Evolutionary conservation across 2,329 filamentous ascomycete genomes (phyloP).

Genomic region (Clathrospora elynae): DNA sequence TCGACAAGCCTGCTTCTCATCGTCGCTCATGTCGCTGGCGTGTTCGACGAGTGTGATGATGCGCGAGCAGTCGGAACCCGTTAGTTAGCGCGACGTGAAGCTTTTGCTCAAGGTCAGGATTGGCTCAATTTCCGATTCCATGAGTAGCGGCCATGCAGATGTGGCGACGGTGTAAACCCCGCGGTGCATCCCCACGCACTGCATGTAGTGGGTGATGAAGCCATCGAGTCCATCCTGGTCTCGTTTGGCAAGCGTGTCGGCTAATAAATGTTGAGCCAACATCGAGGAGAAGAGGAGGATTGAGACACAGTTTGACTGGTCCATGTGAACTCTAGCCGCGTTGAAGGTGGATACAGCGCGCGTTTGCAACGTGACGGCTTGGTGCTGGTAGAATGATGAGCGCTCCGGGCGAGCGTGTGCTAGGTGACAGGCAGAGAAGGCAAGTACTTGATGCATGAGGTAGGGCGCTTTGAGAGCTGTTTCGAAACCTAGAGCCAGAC

Average conservation of each 20-base stretch:
- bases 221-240: conserved; percentile 21
- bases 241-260: conserved; percentile 40
- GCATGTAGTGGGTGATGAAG: conserved; percentile 40
- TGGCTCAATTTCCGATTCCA: conserved; percentile 33
- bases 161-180: conserved; percentile 25
- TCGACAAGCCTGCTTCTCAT: conserved; percentile 32
- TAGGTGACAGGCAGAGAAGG: conserved; percentile 47
- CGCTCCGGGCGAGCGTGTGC: conserved; percentile 33
- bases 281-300: conserved; percentile 45
- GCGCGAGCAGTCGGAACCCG: conserved; percentile 29
- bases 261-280: conserved; percentile 45
- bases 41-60: conserved; percentile 27
- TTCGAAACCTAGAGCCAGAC: conserved; percentile 26
- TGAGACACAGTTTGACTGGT: conserved; percentile 40
- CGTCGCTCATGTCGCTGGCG: conserved; percentile 13
- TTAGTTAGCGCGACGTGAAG: conserved; percentile 24
- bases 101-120: conserved; percentile 25
- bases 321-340: conserved; percentile 21
- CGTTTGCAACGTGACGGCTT: conserved; percentile 42
- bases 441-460: conserved; percentile 47
- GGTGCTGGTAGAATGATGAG: conserved; percentile 19
- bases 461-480: conserved; percentile 38
- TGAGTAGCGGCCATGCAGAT: conserved; percentile 33
- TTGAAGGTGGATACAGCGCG: conserved; percentile 35
- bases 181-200: conserved; percentile 31